Base-by-base conservation (phyloP, 805 yeast genomes). In the Candida dajiaensis region DNA sequence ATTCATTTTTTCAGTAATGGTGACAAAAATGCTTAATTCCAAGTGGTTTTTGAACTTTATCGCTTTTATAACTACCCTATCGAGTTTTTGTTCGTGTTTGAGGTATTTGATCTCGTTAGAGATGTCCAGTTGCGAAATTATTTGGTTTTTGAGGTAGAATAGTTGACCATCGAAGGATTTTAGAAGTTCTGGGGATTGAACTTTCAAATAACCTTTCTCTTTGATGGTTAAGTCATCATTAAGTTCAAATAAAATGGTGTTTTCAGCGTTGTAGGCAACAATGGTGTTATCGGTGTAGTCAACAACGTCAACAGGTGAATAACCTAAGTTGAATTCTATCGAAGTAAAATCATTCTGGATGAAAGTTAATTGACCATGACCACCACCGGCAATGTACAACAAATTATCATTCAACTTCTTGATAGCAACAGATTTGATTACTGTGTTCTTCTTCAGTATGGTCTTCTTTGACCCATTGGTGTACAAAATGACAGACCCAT, bases 241-340 rank as follows among this genome's bases (percentile, higher is more conserved):
- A 7, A 58, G 20, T 0, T 37, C 43, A 16, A 56, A 19, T 11
- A 33, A 38, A 0, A 57, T 21, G 1, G 42, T 40, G 40, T 54
- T 56, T 41, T 60, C 63, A 15, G 48, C 37, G 38, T 57, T 57
- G 7, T 44, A 47, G 4, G 43, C 56, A 16, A 60, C 40, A 3
- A 58, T 18, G 1, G 49, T 33, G 10, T 39, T 19, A 3, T 22
- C 38, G 3, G 42, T 23, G 20, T 41, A 37, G 25, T 56, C 50
- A 8, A 51, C n/a, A 4, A 60, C 13, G 2, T 46, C 45, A 21
- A 59, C 63, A 8, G 64, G 64, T 0, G 60, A 44, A 6, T 55
- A 47, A 0, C 64, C 63, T 21, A 58, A 50, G 1, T 46, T 46
- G 23, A 50, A 44, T 16, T 36, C 46, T 3, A 20, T 11, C 2